Conservation (phyloP, 495 filamentous ascomycete species). For the Hypoxylon trugodes region DNA sequence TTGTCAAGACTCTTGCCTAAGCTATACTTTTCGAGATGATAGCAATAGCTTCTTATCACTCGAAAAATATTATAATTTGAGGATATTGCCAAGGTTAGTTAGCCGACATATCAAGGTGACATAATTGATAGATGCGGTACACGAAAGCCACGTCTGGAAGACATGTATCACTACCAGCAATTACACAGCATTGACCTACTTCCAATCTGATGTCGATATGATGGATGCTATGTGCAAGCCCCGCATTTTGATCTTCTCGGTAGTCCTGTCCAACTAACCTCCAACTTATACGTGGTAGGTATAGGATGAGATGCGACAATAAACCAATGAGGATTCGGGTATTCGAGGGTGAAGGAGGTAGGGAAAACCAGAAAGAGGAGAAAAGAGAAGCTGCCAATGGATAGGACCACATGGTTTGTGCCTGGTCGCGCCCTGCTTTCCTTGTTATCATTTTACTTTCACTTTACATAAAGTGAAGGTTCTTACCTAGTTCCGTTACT, state of each 20-base stretch:
- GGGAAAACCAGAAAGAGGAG: neutral
- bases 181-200: constrained; percentile 16
- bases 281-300: constrained; percentile 15
- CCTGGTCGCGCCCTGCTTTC: neutral
- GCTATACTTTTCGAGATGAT: too few relatives aligned
- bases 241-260: constrained; percentile 35
- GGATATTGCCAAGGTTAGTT: too few relatives aligned
- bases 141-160: constrained; percentile 2
- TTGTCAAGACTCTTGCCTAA: too few relatives aligned
- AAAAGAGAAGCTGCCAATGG: too few relatives aligned
- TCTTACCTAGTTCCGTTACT: neutral
- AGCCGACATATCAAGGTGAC: neutral
- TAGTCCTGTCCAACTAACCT: constrained; percentile 19
- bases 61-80: too few relatives aligned
- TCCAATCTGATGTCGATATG: constrained; percentile 25
- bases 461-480: constrained; percentile 14
- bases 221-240: constrained; percentile 32
- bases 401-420: neutral
- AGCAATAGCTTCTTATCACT: too few relatives aligned
- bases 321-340: constrained; percentile 21
- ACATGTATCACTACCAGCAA: constrained; percentile 11
- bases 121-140: neutral
- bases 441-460: constrained; percentile 4
- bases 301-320: constrained; percentile 10
- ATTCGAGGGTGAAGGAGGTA: constrained; percentile 2